These are phyloP conservation scores for Hylodesmum podocarpum DNA, from an alignment of 306 rosid species.

Conservation along the genomic window DNA sequence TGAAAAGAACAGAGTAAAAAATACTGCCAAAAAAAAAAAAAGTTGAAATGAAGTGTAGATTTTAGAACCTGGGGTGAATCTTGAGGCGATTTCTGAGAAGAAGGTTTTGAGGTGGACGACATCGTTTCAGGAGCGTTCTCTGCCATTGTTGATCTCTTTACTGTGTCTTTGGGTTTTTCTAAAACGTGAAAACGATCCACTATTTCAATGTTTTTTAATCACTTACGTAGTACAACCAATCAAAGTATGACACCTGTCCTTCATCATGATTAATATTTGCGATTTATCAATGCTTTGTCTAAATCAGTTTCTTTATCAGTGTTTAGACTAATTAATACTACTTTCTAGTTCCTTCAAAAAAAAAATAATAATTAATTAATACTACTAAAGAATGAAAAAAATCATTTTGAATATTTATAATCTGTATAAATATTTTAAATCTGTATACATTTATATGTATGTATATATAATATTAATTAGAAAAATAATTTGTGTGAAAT, in stretches of 20 bases:
- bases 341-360: too few species aligned
- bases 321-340: too few species aligned
- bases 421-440: too few species aligned
- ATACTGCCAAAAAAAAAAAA: neutral
- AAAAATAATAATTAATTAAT: too few species aligned
- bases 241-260: neutral
- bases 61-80: constrained; percentile 49
- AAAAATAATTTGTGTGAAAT: too few species aligned
- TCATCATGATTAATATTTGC: neutral
- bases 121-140: constrained; percentile 43
- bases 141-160: constrained; percentile 44
- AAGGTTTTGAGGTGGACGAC: constrained; percentile 42
- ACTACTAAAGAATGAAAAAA: too few species aligned
- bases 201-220: neutral
- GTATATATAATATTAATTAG: too few species aligned
- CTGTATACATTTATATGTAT: too few species aligned
- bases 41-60: constrained; percentile 25
- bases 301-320: too few species aligned
- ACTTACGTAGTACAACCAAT: neutral
- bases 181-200: neutral
- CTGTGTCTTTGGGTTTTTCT: neutral
- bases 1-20: neutral
- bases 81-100: constrained; percentile 36
- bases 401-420: too few species aligned
- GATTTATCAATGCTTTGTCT: neutral